These are phyloP conservation scores for Fusarium robinianum DNA, from an alignment of 2,329 filamentous ascomycete genomes.

Conservation along the genomic window DNA sequence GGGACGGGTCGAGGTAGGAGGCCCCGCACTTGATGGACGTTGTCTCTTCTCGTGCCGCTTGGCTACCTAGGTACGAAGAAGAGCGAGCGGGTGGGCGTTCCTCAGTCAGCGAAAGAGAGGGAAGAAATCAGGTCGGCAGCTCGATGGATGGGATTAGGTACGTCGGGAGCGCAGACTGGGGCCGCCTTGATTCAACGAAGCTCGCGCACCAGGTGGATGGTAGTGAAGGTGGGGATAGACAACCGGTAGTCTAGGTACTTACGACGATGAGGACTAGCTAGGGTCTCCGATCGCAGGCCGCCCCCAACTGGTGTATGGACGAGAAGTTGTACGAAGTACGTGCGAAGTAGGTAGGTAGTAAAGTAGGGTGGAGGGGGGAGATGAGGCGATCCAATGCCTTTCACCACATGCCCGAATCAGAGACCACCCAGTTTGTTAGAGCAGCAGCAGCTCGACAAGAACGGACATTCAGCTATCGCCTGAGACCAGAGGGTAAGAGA, in stretches of 20 bases:
- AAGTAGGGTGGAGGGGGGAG: conserved; percentile 21
- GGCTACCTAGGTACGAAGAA: conserved; percentile 26
- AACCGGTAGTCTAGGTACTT: conserved; percentile 22
- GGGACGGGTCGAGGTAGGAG: conserved; percentile 23
- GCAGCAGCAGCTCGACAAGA: conserved; percentile 32
- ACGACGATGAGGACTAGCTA: conserved; percentile 21
- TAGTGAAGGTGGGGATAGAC: conserved; percentile 31
- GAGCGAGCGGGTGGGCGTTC: conserved; percentile 32
- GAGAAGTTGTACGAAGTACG: no score
- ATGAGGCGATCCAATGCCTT: conserved; percentile 13
- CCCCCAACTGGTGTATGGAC: conserved; percentile 19
- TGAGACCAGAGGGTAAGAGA: conserved; percentile 12
- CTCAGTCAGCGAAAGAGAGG: conserved; percentile 26
- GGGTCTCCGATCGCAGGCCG: conserved; percentile 33
- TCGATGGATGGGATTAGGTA: conserved; percentile 32
- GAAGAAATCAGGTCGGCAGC: conserved; percentile 21
- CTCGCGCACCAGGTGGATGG: conserved; percentile 27
- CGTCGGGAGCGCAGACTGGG: conserved; percentile 28
- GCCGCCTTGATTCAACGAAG: conserved; percentile 27
- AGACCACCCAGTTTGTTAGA: conserved; percentile 26
- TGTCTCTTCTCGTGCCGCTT: conserved; percentile 36
- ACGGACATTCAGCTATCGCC: conserved; percentile 30
- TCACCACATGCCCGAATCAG: conserved; percentile 13
- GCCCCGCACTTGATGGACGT: conserved; percentile 34
- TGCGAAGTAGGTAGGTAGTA: no score